phyloP scores from a whole-genome alignment of 2,329 filamentous ascomycete species.

The Scorias spongiosa region DNA sequence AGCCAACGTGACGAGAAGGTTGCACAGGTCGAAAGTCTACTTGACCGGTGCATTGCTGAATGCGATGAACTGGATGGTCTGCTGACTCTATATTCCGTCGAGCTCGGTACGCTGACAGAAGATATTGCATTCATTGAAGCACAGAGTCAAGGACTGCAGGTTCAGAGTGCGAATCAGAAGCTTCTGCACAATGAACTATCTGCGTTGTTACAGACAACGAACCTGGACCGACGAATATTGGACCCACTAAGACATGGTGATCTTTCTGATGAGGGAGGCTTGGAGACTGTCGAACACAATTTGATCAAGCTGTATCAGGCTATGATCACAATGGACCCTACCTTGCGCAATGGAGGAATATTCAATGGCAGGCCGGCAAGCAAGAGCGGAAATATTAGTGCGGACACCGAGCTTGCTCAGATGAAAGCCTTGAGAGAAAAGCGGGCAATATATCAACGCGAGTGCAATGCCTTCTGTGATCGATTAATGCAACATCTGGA shows the following conservation, averaged over 20 bases:
- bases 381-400: conserved; percentile 39
- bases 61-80: conserved; percentile 94
- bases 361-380: conserved; percentile 29
- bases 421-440: conserved; percentile 94
- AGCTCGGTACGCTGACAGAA: conserved; percentile 82
- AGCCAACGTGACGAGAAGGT: conserved; percentile 75
- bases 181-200: conserved; percentile 80
- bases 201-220: conserved; percentile 77
- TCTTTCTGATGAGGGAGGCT: conserved; percentile 52
- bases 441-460: conserved; percentile 71
- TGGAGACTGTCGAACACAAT: conserved; percentile 63
- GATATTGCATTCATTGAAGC: conserved; percentile 96
- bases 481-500: conserved; percentile 71
- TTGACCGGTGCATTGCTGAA: conserved; percentile 82
- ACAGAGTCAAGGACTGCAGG: conserved; percentile 89
- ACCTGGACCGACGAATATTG: conserved; percentile 64
- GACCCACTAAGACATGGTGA: conserved; percentile 58
- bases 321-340: conserved; percentile 83
- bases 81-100: conserved; percentile 84
- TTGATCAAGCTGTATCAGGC: conserved; percentile 78
- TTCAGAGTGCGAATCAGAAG: conserved; percentile 94
- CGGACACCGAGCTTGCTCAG: conserved; percentile 56
- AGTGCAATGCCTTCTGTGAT: conserved; percentile 62
- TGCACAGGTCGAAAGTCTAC: conserved; percentile 66
- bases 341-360: conserved; percentile 41